Evolutionary conservation across 108 stramenopile genomes (phyloP).

Genomic region (Fragilaria crotonensis): DNA sequence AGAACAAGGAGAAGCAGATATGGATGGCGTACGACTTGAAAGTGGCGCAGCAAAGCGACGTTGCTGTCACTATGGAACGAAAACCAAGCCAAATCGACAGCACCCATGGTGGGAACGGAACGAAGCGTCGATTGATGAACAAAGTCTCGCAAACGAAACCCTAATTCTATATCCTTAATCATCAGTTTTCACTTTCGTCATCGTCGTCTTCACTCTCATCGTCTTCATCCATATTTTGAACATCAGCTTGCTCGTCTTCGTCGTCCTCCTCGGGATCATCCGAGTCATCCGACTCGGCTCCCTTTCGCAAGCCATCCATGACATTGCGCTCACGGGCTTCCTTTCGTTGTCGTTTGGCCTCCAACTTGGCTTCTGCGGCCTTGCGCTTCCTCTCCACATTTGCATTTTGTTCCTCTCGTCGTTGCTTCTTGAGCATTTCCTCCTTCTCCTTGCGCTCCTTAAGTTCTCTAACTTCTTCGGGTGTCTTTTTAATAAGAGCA

Average conservation of each 20-base stretch:
- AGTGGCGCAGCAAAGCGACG: too few relatives aligned
- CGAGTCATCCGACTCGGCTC: constrained; percentile 6
- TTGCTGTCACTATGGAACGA: too few relatives aligned
- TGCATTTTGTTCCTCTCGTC: constrained; percentile 74
- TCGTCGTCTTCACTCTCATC: constrained; percentile 16
- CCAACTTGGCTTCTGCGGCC: constrained; percentile 69
- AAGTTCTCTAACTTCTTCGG: constrained; percentile 60
- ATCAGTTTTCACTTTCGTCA: constrained; percentile 16
- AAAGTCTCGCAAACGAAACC: too few relatives aligned
- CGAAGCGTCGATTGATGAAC: too few relatives aligned
- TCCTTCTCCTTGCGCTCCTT: constrained; percentile 58
- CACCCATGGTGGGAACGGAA: too few relatives aligned
- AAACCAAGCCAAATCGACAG: too few relatives aligned
- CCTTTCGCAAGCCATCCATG: constrained; percentile 66
- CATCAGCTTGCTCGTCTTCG: constrained; percentile 29
- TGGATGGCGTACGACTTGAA: too few relatives aligned
- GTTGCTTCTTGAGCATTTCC: constrained; percentile 53
- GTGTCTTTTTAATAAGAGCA: constrained; percentile 75
- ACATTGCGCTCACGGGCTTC: constrained; percentile 64
- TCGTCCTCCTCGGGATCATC: constrained; percentile 20
- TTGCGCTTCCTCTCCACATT: constrained; percentile 75
- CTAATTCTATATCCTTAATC: not conserved
- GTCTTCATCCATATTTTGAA: constrained; percentile 26
- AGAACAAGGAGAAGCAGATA: too few relatives aligned
- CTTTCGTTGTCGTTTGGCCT: constrained; percentile 53